phyloP scores from a whole-genome alignment of 805 yeast genomes.

The Yamadazyma kitorensis region DNA sequence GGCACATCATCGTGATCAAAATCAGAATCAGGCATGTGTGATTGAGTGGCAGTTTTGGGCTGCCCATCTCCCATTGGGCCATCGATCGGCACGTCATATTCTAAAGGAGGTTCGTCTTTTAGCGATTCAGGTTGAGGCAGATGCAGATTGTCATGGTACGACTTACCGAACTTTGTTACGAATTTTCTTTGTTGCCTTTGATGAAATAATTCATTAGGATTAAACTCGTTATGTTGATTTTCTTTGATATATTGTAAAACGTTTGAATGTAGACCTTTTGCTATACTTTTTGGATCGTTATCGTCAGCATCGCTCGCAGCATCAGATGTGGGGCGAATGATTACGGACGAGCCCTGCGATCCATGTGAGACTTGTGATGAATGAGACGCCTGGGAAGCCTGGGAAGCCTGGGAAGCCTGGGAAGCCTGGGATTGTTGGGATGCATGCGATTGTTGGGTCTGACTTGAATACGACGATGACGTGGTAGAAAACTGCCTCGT shows the following conservation, averaged over 20 bases:
- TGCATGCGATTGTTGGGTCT: slow-evolving; percentile 19
- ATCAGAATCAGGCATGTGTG: too few relatives aligned
- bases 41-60: too few relatives aligned
- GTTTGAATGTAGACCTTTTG: slow-evolving; percentile 26
- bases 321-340: slow-evolving; percentile 15
- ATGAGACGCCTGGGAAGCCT: slow-evolving; percentile 9
- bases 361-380: slow-evolving; percentile 14
- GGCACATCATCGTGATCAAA: slow-evolving; percentile 1
- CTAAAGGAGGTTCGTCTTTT: slow-evolving; percentile 1
- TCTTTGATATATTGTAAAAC: slow-evolving; percentile 35
- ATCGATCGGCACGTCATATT: too few relatives aligned
- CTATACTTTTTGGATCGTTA: too few relatives aligned
- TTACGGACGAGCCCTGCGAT: slow-evolving; percentile 16
- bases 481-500: slow-evolving; percentile 10
- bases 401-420: neutral
- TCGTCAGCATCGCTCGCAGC: slow-evolving; percentile 14
- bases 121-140: slow-evolving; percentile 2
- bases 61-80: too few relatives aligned
- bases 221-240: slow-evolving; percentile 19
- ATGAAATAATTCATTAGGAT: slow-evolving; percentile 35
- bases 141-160: slow-evolving; percentile 14
- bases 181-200: slow-evolving; percentile 31
- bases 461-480: slow-evolving; percentile 16
- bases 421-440: slow-evolving; percentile 15
- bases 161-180: slow-evolving; percentile 27